Conservation (phyloP, 1,139 yeast genomes). For the Insectozyma bohioensis region DNA sequence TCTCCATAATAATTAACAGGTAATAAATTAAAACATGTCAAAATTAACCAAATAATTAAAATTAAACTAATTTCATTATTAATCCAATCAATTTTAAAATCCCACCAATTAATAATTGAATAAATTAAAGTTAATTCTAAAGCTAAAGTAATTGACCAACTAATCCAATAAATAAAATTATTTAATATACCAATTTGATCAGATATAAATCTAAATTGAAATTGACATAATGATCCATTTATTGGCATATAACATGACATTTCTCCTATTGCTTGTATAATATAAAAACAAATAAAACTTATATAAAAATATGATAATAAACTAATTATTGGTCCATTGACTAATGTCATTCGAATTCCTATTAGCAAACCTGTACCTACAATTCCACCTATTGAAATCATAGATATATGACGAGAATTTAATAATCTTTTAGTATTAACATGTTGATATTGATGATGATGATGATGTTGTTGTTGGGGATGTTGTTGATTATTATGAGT, state of each 20-base stretch:
- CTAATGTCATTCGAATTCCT: conserved; percentile 18
- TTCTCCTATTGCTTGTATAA: conserved; percentile 22
- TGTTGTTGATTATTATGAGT: too few relatives aligned
- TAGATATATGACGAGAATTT: conserved; percentile 20
- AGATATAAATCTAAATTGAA: conserved; percentile 21
- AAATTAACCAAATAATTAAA: conserved; percentile 15
- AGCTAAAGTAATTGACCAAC: conserved; percentile 28
- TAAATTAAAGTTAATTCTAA: conserved; percentile 23
- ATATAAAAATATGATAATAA: conserved; percentile 20
- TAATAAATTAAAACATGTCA: conserved; percentile 20
- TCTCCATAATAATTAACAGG: conserved; percentile 26
- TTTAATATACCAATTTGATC: conserved; percentile 20
- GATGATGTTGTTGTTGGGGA: too few relatives aligned
- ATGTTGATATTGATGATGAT: conserved; percentile 5
- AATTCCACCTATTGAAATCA: conserved; percentile 28
- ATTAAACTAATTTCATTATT: conserved; percentile 10
- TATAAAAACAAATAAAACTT: conserved; percentile 17
- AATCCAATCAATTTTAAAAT: conserved; percentile 3
- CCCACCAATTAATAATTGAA: conserved; percentile 19
- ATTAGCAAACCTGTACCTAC: conserved; percentile 30
- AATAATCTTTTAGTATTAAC: conserved; percentile 16
- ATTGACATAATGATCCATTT: conserved; percentile 23
- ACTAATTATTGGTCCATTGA: conserved; percentile 22
- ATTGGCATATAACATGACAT: conserved; percentile 22
- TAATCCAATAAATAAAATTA: conserved; percentile 25